Conservation (phyloP, 371 early-diverging fungal genomes). For the Nematocida displodere region DNA sequence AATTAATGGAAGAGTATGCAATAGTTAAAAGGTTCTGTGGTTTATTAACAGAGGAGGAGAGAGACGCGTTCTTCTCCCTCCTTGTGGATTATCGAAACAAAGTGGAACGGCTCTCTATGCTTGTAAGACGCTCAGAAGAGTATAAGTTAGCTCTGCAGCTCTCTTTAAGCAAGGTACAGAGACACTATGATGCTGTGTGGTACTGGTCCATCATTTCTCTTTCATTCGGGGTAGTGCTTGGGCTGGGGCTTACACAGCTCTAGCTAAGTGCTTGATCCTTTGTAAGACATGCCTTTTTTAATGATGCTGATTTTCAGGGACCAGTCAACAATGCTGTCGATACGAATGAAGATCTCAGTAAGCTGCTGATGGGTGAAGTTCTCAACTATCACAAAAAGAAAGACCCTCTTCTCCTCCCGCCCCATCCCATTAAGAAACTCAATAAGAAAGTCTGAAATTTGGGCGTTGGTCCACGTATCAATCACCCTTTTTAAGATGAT, state of each 20-base stretch:
- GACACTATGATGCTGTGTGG: background rate
- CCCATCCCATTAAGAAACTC: conserved; percentile 23
- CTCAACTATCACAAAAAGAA: conserved; percentile 9
- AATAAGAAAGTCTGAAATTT: conserved; percentile 22
- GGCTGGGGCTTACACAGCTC: background rate
- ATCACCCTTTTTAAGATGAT: conserved; percentile 6
- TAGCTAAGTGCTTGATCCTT: background rate
- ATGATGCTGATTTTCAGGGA: conserved; percentile 29
- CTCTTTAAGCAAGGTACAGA: background rate
- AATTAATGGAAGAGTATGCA: conserved; percentile 1
- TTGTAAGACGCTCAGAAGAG: conserved; percentile 18
- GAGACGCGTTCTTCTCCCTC: conserved; percentile 7
- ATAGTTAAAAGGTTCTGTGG: conserved; percentile 15
- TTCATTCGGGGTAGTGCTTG: background rate
- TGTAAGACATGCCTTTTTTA: background rate
- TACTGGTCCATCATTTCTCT: background rate
- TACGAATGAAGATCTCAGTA: conserved; percentile 44
- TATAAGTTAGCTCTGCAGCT: conserved; percentile 25
- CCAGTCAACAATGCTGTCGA: conserved; percentile 40
- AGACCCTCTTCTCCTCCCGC: conserved; percentile 24
- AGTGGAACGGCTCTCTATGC: conserved; percentile 5
- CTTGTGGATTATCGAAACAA: conserved; percentile 4
- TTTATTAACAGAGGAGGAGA: background rate
- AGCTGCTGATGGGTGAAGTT: background rate
- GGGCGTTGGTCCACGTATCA: background rate